Base-by-base conservation (phyloP, 164 flowering plant species). In the Amborella trichopoda region DNA sequence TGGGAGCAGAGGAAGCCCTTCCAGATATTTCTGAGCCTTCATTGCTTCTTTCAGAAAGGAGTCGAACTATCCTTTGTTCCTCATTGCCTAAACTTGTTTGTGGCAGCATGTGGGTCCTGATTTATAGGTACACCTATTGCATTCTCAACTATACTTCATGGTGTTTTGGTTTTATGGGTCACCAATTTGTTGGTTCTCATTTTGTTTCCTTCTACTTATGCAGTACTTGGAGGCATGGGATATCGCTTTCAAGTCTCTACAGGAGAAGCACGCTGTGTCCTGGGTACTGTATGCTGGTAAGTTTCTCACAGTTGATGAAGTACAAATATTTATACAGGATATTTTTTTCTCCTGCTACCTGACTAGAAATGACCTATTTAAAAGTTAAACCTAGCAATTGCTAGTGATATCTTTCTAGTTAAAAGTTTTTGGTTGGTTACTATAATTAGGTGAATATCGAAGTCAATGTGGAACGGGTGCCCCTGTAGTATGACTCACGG, bases 141-240 rank as follows among this genome's bases (percentile, higher is more conserved):
- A 6, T 30, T 14, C 14, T 30, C 10, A 30, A 6, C 8, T 30
- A 30, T 30, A 8, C 14, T 6, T 6, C 34, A 6, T 8, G 9
- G 14, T 14, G 8, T 30, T 30, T 14, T 14, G 14, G 9, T 6
- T 30, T 6, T 30, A 30, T 30, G 34, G 34, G 14, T 8, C 8
- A 6, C 14, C 34, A 30, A 30, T 30, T 30, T 30, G 14, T 30
- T 30, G n/a, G 8, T 30, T 30, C 34, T 30, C 14, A 14, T 30
- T 30, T 30, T 8, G 14, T 30, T 30, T 6, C 28, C 5, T 58
- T 23, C 38, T 59, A 23, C 32, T 28, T 53, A 30, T 76, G 61
- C 78, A 93, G 99, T 57, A 93, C 99, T 23, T 88, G 95, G 94
- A 81, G 86, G 69, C 89, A 93, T 68, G 99, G 96, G 5, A 82